These are phyloP conservation scores for Pisolithus tinctorius DNA, from an alignment of 768 basidiomycete species.

Conservation along the genomic window DNA sequence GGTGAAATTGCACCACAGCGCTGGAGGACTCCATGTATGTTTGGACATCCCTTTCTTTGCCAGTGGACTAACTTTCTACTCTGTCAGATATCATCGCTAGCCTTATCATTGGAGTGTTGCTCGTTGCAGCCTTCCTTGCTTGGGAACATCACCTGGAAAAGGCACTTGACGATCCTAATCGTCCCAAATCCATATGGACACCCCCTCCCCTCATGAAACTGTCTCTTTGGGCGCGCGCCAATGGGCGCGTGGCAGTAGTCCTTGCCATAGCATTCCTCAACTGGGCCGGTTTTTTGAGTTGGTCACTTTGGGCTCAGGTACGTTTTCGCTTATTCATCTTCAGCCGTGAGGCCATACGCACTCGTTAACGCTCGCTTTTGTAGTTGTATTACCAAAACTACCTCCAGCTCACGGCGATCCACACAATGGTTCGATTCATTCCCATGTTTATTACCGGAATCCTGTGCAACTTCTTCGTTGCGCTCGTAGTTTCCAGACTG, in stretches of 20 bases:
- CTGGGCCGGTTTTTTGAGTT: slow-evolving; percentile 52
- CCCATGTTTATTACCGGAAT: slow-evolving; percentile 68
- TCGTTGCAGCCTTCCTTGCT: slow-evolving; percentile 48
- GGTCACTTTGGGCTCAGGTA: slow-evolving; percentile 46
- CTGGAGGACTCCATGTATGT: slow-evolving; percentile 55
- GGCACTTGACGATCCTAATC: slow-evolving; percentile 5
- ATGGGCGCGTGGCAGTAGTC: slow-evolving; percentile 56
- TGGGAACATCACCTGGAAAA: slow-evolving; percentile 64
- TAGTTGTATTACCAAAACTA: slow-evolving; percentile 74
- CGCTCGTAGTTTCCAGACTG: slow-evolving; percentile 48
- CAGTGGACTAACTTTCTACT: slow-evolving; percentile 16
- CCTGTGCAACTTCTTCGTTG: slow-evolving; percentile 59
- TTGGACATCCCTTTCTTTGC: not conserved
- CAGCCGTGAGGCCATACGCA: no score
- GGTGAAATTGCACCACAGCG: slow-evolving; percentile 51
- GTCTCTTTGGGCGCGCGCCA: slow-evolving; percentile 55
- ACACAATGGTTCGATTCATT: slow-evolving; percentile 57
- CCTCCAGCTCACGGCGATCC: slow-evolving; percentile 43
- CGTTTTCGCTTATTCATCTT: not conserved
- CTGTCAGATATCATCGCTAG: slow-evolving; percentile 61
- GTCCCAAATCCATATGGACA: slow-evolving; percentile 21
- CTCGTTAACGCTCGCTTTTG: not conserved
- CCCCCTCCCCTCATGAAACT: slow-evolving; percentile 64
- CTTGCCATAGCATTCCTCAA: slow-evolving; percentile 58
- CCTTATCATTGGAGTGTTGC: slow-evolving; percentile 52